Percentiles rank a stretch among this genome's conserved stretches.
Evolutionary conservation across 164 flowering plant species (phyloP).

Genomic region (Magnolia changhungtana): DNA sequence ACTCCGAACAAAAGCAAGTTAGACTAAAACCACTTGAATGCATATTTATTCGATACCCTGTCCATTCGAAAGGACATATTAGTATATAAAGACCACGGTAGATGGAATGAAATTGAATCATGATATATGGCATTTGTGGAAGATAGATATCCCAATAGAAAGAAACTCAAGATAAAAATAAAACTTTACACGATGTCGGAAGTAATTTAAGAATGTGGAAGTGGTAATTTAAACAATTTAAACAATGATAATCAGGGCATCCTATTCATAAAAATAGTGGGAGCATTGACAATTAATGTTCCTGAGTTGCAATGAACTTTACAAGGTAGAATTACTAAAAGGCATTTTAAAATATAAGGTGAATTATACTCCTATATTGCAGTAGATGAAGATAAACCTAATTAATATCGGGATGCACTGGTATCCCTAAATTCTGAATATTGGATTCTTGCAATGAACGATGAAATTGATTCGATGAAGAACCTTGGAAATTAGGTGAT

Average conservation of each 20-base stretch:
- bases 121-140: not conserved
- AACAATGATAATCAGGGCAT: not conserved
- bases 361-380: not conserved
- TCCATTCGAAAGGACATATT: not conserved
- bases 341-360: not conserved
- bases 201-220: not conserved
- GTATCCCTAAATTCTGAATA: not conserved
- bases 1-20: not conserved
- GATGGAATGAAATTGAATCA: not conserved
- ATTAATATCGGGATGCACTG: not conserved
- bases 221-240: too few relatives aligned
- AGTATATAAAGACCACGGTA: not conserved
- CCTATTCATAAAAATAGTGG: not conserved
- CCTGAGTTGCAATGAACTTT: not conserved
- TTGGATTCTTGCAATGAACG: not conserved
- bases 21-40: not conserved
- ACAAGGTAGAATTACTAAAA: not conserved
- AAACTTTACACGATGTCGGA: not conserved
- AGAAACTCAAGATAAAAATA: not conserved
- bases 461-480: not conserved
- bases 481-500: not conserved
- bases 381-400: not conserved
- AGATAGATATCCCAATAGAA: not conserved
- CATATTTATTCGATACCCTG: not conserved
- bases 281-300: not conserved